Evolutionary conservation across 176 grass and related monocot genomes (phyloP).

Genomic region (Guadua angustifolia): DNA sequence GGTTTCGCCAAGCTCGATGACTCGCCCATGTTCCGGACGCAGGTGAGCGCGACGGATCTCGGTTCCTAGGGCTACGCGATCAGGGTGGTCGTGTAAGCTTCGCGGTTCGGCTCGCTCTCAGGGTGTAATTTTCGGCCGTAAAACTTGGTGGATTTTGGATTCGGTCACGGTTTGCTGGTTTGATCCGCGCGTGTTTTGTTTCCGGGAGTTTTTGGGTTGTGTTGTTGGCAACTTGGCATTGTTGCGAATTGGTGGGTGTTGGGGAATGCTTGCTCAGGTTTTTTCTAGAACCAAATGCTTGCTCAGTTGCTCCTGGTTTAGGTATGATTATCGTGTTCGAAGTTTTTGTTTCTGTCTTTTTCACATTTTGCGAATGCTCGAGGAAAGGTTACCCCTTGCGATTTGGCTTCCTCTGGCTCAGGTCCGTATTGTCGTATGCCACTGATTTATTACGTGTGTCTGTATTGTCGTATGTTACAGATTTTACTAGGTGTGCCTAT

Average conservation of each 20-base stretch:
- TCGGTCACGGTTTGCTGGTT: not conserved
- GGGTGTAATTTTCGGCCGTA: not conserved
- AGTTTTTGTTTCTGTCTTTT: not conserved
- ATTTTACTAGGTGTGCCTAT: constrained; percentile 7
- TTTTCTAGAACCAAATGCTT: too few species aligned
- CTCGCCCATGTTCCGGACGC: constrained; percentile 82
- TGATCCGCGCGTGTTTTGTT: constrained; percentile 23
- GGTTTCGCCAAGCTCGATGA: constrained; percentile 76
- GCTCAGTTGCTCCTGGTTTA: not conserved
- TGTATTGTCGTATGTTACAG: not conserved
- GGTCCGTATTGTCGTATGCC: not conserved
- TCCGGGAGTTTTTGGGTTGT: not conserved
- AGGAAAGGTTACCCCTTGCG: not conserved
- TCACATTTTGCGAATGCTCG: constrained; percentile 1
- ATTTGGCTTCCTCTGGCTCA: not conserved
- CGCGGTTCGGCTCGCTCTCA: not conserved
- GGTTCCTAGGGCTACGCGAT: not conserved
- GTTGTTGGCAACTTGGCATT: not conserved
- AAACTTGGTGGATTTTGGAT: not conserved
- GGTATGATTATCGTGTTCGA: not conserved
- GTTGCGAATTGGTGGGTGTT: not conserved
- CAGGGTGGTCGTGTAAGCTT: not conserved
- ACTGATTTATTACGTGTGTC: not conserved
- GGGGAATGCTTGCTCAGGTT: not conserved
- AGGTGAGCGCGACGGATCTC: constrained; percentile 62